These are phyloP conservation scores for Alloteropsis semialata DNA, from an alignment of 176 grass and related monocot species.

Conservation along the genomic window DNA sequence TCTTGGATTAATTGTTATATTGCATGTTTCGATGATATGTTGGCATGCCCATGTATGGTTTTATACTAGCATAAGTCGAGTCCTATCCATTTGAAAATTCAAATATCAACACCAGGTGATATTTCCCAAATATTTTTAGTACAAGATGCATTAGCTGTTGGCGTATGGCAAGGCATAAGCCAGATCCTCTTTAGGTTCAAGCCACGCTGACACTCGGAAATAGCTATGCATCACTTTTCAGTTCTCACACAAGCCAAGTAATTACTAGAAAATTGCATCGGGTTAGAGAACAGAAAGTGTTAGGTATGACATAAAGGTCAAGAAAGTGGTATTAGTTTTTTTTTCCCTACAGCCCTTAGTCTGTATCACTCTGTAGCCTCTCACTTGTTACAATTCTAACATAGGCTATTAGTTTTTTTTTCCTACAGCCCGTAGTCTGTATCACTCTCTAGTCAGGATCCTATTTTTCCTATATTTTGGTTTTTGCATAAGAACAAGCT, in stretches of 20 bases:
- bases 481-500: not conserved
- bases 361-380: not conserved
- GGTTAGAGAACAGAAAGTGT: not conserved
- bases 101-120: not conserved
- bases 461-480: not conserved
- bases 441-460: not conserved
- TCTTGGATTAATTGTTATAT: too few species aligned
- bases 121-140: not conserved
- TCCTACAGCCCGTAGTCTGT: not conserved
- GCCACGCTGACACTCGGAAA: not conserved
- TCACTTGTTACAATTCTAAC: not conserved
- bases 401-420: not conserved
- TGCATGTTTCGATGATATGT: slow-evolving; percentile 17
- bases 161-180: not conserved
- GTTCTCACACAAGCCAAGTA: too few species aligned
- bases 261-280: not conserved
- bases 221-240: not conserved
- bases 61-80: not conserved
- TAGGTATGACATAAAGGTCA: not conserved
- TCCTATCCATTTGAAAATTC: not conserved
- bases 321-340: not conserved
- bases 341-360: not conserved
- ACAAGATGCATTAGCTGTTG: not conserved
- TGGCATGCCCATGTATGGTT: not conserved
- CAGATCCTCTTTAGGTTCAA: not conserved